Conservation (phyloP, 2,329 filamentous ascomycete species). For the Alternaria brassicae region DNA sequence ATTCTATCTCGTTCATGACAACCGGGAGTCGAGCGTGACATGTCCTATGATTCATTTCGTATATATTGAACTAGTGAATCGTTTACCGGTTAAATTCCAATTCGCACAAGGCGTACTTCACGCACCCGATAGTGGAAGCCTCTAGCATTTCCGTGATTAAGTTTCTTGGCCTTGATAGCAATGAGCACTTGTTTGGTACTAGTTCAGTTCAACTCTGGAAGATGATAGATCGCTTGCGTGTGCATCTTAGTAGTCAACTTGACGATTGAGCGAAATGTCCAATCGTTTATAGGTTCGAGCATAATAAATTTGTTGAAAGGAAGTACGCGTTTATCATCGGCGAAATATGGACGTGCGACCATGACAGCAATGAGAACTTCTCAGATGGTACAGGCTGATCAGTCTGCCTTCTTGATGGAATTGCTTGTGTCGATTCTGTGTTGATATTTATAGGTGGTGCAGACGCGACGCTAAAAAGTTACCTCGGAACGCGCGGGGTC, state of each 20-base stretch:
- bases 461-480: background rate
- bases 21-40: background rate
- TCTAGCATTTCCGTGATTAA: background rate
- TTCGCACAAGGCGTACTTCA: background rate
- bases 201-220: background rate
- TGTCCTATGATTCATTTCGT: background rate
- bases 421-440: background rate
- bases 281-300: conserved; percentile 51
- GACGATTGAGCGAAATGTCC: conserved; percentile 51
- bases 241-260: conserved; percentile 10
- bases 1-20: background rate
- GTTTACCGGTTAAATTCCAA: background rate
- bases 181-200: background rate
- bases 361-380: conserved; percentile 13
- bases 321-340: conserved; percentile 33
- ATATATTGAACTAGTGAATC: background rate
- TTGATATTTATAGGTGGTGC: background rate
- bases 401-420: background rate
- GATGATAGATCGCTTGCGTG: background rate
- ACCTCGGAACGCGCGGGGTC: conserved; percentile 8
- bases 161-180: background rate
- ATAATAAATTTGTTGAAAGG: conserved; percentile 53
- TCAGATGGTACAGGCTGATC: too few species aligned
- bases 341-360: conserved; percentile 39
- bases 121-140: background rate